Conservation (phyloP, 139 green algal species). For the Picochlorum sp. region DNA sequence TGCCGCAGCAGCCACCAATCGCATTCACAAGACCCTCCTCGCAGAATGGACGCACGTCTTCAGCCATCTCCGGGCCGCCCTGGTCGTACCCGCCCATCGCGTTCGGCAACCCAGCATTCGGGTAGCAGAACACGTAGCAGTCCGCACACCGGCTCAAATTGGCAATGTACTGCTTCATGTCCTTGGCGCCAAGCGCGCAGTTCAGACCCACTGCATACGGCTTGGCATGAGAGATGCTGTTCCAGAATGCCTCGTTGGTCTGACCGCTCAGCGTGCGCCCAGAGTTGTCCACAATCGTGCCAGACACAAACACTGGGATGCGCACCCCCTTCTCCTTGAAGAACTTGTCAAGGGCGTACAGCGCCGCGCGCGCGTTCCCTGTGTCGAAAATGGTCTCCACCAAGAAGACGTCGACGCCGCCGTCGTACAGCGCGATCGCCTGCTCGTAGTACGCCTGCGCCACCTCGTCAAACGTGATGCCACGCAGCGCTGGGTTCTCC, state of each 20-base stretch:
- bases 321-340: slow-evolving; percentile 70
- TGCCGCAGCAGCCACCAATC: slow-evolving; percentile 94
- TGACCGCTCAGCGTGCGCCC: slow-evolving; percentile 92
- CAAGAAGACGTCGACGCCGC: slow-evolving; percentile 91
- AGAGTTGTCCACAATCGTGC: slow-evolving; percentile 94
- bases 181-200: slow-evolving; percentile 88
- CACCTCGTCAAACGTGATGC: too few relatives aligned
- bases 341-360: slow-evolving; percentile 89
- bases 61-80: slow-evolving; percentile 85
- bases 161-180: slow-evolving; percentile 93
- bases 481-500: slow-evolving; percentile 97
- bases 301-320: slow-evolving; percentile 90
- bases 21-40: slow-evolving; percentile 83
- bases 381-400: slow-evolving; percentile 99
- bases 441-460: too few relatives aligned
- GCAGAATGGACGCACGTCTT: slow-evolving; percentile 88
- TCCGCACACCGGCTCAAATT: slow-evolving; percentile 81
- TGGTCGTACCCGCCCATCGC: slow-evolving; percentile 98
- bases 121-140: slow-evolving; percentile 96
- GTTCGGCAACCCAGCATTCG: slow-evolving; percentile 96
- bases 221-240: slow-evolving; percentile 82
- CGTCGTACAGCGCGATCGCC: slow-evolving; percentile 71
- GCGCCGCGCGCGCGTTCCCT: slow-evolving; percentile 91
- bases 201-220: slow-evolving; percentile 93
- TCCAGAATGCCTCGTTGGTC: slow-evolving; percentile 99